phyloP scores from a whole-genome alignment of 306 rosid species.

The Vachellia collinsii region DNA sequence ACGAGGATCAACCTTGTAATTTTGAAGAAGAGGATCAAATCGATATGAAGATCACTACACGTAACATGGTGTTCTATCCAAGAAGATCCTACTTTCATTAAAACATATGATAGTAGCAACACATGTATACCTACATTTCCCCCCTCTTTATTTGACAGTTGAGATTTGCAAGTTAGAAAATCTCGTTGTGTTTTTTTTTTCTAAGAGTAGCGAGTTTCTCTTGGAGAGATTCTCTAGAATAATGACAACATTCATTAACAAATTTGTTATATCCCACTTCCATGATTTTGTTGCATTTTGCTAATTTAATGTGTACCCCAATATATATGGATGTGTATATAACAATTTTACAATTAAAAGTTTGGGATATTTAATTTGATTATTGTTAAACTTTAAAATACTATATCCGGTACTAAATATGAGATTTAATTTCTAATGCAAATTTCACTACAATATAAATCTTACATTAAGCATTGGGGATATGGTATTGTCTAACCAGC shows the following conservation, averaged over 20 bases:
- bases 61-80: conserved; percentile 26
- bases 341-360: neutral
- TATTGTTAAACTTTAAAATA: too few relatives aligned
- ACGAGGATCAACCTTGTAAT: conserved; percentile 56
- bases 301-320: neutral
- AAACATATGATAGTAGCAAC: neutral
- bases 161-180: neutral
- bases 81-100: conserved; percentile 25
- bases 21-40: conserved; percentile 50
- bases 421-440: too few relatives aligned
- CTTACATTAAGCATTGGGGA: too few relatives aligned
- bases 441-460: too few relatives aligned
- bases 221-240: neutral
- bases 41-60: neutral
- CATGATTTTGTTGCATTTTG: neutral
- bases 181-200: neutral
- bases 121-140: neutral
- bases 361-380: neutral
- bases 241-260: neutral
- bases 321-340: too few relatives aligned
- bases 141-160: neutral
- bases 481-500: too few relatives aligned
- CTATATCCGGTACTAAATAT: too few relatives aligned
- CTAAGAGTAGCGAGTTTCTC: neutral
- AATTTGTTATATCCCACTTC: neutral